A percentile compares a stretch with the other conserved stretches of the same genome.
Evolutionary conservation across 805 yeast genomes (phyloP).

Genomic region (Teunomyces lycoperdinae): DNA sequence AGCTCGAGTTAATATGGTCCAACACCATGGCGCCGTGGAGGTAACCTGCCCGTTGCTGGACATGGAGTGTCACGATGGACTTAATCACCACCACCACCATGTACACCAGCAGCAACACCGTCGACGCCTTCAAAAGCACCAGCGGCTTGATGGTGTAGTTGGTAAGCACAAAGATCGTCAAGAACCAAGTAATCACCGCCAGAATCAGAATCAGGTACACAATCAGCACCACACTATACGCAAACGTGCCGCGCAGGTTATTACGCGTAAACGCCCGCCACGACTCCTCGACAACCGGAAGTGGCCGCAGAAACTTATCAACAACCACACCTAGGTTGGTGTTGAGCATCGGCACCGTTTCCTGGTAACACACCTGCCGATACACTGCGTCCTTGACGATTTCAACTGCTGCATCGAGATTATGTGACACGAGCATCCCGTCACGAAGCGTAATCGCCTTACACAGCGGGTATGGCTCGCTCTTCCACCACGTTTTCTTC

Average conservation of each 20-base stretch:
- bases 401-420: constrained; percentile 16
- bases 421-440: constrained; percentile 34
- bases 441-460: constrained; percentile 24
- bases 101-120: constrained; percentile 53
- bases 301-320: constrained; percentile 22
- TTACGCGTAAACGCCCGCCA: constrained; percentile 46
- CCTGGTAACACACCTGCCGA: constrained; percentile 31
- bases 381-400: constrained; percentile 23
- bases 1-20: constrained; percentile 39
- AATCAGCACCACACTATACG: constrained; percentile 58
- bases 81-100: constrained; percentile 49
- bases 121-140: constrained; percentile 46
- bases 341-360: constrained; percentile 34
- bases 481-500: constrained; percentile 23
- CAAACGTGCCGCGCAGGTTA: constrained; percentile 42
- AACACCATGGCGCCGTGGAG: constrained; percentile 45
- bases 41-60: constrained; percentile 46
- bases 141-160: constrained; percentile 65
- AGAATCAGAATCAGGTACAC: constrained; percentile 61
- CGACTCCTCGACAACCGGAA: constrained; percentile 44
- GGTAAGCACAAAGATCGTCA: constrained; percentile 62
- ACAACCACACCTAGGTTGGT: constrained; percentile 34
- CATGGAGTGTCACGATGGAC: constrained; percentile 43
- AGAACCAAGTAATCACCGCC: constrained; percentile 60
- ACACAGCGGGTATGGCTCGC: constrained; percentile 30